A percentile compares a stretch with the other conserved stretches of the same genome.
These are phyloP conservation scores for Fusarium humuli DNA, from an alignment of 2,329 filamentous ascomycete species.

Conservation along the genomic window DNA sequence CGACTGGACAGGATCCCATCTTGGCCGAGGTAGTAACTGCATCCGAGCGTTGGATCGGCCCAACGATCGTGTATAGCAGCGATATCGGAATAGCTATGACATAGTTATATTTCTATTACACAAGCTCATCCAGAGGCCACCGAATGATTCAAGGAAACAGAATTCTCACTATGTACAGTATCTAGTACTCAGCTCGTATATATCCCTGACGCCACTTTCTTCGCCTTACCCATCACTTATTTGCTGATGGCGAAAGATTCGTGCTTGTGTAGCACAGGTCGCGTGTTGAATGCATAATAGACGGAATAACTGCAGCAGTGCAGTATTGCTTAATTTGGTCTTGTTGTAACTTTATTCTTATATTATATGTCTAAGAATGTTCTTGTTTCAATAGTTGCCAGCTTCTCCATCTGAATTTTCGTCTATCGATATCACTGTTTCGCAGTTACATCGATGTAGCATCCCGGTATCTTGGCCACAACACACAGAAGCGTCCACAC, in stretches of 20 bases:
- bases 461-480: not conserved
- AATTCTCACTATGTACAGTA: not conserved
- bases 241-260: not conserved
- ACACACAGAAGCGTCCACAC: not conserved
- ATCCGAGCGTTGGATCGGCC: not conserved
- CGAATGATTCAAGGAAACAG: not conserved
- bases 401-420: not conserved
- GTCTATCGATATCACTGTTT: not conserved
- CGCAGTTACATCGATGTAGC: constrained; percentile 12
- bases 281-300: not conserved
- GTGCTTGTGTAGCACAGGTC: not conserved
- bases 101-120: not conserved
- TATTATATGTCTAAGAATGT: not conserved
- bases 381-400: not conserved
- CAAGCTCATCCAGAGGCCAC: not conserved
- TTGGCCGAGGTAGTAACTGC: not conserved
- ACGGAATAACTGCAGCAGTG: not conserved
- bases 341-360: not conserved
- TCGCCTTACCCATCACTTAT: not conserved
- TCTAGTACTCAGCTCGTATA: constrained; percentile 8
- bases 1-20: not conserved
- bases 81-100: not conserved
- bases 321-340: not conserved
- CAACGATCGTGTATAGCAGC: not conserved
- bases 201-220: constrained; percentile 21